phyloP scores from a whole-genome alignment of 1,284 basidiomycete species.

The Leccinum angustisporum region DNA sequence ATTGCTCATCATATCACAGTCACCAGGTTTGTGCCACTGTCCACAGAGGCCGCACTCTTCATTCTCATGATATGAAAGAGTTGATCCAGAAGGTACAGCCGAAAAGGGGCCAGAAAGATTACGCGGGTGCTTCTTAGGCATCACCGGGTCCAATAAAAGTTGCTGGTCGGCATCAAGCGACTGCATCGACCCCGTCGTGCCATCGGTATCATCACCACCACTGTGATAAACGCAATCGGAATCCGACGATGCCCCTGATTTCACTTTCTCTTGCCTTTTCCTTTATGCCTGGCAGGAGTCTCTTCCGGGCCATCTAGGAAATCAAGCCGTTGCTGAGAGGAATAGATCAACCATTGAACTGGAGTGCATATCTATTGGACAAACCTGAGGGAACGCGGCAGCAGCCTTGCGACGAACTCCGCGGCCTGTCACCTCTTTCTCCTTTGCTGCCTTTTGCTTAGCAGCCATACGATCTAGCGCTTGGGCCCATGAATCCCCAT shows the following conservation, averaged over 20 bases:
- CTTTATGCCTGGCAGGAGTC: conserved; percentile 23
- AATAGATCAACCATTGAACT: conserved; percentile 6
- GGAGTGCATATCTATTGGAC: conserved; percentile 2
- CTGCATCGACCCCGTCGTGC: conserved; percentile 23
- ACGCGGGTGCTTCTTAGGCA: conserved; percentile 14
- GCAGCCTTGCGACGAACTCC: conserved; percentile 71
- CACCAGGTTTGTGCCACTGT: conserved; percentile 45
- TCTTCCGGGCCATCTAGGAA: conserved; percentile 33
- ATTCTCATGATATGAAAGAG: conserved; percentile 17
- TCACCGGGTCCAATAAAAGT: neutral
- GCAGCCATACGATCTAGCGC: conserved; percentile 64
- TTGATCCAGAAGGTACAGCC: conserved; percentile 14
- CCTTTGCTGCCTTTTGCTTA: conserved; percentile 46
- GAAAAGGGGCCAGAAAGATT: conserved; percentile 5
- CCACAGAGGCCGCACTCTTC: conserved; percentile 63
- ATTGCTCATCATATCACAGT: conserved; percentile 63
- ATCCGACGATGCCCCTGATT: conserved; percentile 24
- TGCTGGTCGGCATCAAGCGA: conserved; percentile 8
- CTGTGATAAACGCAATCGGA: conserved; percentile 27
- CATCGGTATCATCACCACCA: conserved; percentile 27
- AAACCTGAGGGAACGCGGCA: conserved; percentile 53
- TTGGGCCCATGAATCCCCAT: conserved; percentile 76
- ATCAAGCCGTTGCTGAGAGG: conserved; percentile 34
- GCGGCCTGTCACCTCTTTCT: conserved; percentile 60
- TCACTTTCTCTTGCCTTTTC: conserved; percentile 29